Evolutionary conservation across 1,284 basidiomycete species (phyloP), one percentile per base, ranked within the genome.

Genomic region (Coniferiporia sulphurascens): DNA sequence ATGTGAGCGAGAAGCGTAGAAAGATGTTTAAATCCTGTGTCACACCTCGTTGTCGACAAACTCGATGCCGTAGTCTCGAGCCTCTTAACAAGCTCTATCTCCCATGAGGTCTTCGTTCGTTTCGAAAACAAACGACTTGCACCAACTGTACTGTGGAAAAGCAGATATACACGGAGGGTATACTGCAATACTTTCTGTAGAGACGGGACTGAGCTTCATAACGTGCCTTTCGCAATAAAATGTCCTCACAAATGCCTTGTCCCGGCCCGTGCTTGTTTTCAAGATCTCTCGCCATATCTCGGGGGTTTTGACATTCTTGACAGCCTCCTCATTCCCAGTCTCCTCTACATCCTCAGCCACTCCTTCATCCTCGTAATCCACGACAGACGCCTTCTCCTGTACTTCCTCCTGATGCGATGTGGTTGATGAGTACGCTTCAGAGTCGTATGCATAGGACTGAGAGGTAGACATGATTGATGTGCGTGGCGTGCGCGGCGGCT

Each of bases 161-260:
- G 70, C 44, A 92, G 76, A 70, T 86, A 90, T 58, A 91, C 73
- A 52, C 83, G 82, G 63, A 92, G 80, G 22, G 86, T 81, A 70
- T 91, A 92, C 75, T 92, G 89, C 59, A 91, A 83, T 58, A 90
- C 67, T 91, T 92, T 92, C 89, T 91, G 63, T 44, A 48, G 19
- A 34, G 34, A 21, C 49, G 43, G 35, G 4, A 32, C 53, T 50
- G 57, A 34, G 12, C 57, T 43, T 21, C 36, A 56, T 21, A 52
- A 41, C 10, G 64, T 53, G 32, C 56, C 34, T 22, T 51, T 32
- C 51, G 21, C 45, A 48, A 55, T 57, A 19, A 41, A 63, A 59
- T 32, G 34, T 8, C 81, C 87, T 69, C 73, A 91, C 90, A 68
- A 92, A 87, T 32, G 85, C 82, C 72, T 92, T 92, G 71, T 92